phyloP scores from a whole-genome alignment of 768 basidiomycete genomes.

The Calocybe cyanea region DNA sequence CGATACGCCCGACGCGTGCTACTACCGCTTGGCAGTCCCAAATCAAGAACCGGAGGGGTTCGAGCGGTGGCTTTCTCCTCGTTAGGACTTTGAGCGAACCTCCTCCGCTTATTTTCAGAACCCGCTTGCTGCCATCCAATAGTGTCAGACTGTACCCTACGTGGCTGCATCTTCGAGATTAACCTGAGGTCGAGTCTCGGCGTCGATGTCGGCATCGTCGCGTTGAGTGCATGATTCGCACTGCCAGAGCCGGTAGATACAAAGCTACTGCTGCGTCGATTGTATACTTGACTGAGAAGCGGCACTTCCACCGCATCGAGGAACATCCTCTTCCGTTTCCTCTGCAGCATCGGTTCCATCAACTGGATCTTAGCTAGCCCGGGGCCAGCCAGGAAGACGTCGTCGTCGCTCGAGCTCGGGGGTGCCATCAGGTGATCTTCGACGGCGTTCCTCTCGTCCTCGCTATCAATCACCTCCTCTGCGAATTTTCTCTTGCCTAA shows the following conservation, averaged over 20 bases:
- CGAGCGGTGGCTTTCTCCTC: no score
- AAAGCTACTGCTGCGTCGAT: slow-evolving; percentile 5
- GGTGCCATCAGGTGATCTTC: slow-evolving; percentile 4
- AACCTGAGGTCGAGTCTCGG: no score
- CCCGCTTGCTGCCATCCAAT: no score
- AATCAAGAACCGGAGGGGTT: no score
- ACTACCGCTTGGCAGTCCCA: no score
- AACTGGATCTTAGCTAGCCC: background rate
- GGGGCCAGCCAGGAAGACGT: slow-evolving; percentile 11
- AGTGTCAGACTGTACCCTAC: no score
- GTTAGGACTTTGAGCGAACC: background rate
- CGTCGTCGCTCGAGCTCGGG: slow-evolving; percentile 4
- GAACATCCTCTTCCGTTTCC: slow-evolving; percentile 40
- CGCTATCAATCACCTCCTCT: slow-evolving; percentile 32
- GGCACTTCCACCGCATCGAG: slow-evolving; percentile 23
- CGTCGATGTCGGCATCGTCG: background rate
- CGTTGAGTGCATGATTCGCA: background rate
- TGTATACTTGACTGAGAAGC: slow-evolving; percentile 11
- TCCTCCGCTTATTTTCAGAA: slow-evolving; percentile 13
- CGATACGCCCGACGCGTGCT: no score
- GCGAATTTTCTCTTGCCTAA: slow-evolving; percentile 44
- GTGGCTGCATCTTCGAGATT: no score
- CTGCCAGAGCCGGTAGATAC: slow-evolving; percentile 8
- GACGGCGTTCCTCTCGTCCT: slow-evolving; percentile 27
- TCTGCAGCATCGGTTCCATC: background rate